Conservation (phyloP, 139 green algal genomes). For the Yamagishiella unicocca region DNA sequence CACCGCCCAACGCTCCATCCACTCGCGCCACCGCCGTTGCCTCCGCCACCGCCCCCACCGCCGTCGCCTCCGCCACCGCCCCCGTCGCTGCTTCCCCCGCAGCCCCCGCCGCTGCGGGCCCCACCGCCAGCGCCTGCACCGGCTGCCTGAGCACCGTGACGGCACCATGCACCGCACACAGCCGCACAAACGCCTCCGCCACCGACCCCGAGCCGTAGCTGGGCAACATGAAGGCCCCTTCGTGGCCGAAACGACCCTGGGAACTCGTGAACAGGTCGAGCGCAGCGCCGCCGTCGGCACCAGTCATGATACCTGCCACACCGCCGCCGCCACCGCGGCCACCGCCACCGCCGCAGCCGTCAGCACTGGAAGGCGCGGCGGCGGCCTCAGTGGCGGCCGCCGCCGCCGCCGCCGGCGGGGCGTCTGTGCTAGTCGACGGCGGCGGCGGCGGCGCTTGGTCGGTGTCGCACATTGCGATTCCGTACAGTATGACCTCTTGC, state of each 20-base stretch:
- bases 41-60: background rate
- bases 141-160: slow-evolving; percentile 67
- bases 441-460: slow-evolving; percentile 27
- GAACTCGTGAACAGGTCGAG: slow-evolving; percentile 70
- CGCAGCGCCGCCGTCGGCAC: background rate
- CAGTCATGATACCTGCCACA: too few relatives aligned
- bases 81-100: background rate
- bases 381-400: background rate
- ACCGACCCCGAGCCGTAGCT: slow-evolving; percentile 79
- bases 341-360: too few relatives aligned
- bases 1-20: too few relatives aligned
- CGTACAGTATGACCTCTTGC: slow-evolving; percentile 74
- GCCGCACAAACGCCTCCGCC: slow-evolving; percentile 67
- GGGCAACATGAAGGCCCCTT: slow-evolving; percentile 75
- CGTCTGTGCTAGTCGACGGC: background rate
- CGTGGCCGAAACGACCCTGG: slow-evolving; percentile 56
- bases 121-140: slow-evolving; percentile 46
- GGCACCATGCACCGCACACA: slow-evolving; percentile 64
- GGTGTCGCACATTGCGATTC: slow-evolving; percentile 66
- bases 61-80: background rate
- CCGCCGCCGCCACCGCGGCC: too few relatives aligned
- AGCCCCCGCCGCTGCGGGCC: background rate
- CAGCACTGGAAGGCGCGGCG: background rate
- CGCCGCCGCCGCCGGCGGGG: background rate
- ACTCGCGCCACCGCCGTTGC: background rate